phyloP scores from a whole-genome alignment of 257 asterid genomes.

The Galeopsis tetrahit region DNA sequence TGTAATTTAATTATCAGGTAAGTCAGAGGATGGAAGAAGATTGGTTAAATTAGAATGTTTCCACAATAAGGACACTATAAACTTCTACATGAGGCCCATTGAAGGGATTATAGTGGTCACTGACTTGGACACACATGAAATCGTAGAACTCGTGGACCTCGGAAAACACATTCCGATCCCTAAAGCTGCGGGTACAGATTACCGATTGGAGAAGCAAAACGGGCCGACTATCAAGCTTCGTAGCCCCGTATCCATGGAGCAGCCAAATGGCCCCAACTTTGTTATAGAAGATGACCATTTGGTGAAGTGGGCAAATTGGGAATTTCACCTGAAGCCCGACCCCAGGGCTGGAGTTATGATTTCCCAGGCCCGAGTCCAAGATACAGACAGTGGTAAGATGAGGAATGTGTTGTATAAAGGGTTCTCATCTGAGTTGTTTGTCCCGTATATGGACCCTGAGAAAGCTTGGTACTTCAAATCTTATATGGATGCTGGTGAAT shows the following conservation, averaged over 20 bases:
- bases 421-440: conserved; percentile 79
- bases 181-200: conserved; percentile 58
- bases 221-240: conserved; percentile 49
- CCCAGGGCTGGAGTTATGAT: conserved; percentile 86
- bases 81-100: conserved; percentile 86
- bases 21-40: conserved; percentile 67
- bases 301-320: conserved; percentile 98
- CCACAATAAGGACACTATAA: conserved; percentile 57
- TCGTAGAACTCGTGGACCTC: conserved; percentile 53
- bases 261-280: conserved; percentile 93
- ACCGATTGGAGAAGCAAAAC: conserved; percentile 40
- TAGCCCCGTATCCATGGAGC: conserved; percentile 77
- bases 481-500: conserved; percentile 89
- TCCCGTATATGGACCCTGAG: conserved; percentile 87
- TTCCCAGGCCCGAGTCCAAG: conserved; percentile 66
- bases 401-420: conserved; percentile 91
- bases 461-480: conserved; percentile 85
- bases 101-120: conserved; percentile 62
- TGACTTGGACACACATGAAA: conserved; percentile 57
- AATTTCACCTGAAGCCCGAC: conserved; percentile 89
- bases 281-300: conserved; percentile 64
- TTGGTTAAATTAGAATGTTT: conserved; percentile 63
- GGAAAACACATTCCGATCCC: conserved; percentile 76
- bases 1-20: conserved; percentile 38
- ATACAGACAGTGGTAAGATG: conserved; percentile 63